phyloP scores from a whole-genome alignment of 257 asterid species.

The Dorcoceras hygrometricum region DNA sequence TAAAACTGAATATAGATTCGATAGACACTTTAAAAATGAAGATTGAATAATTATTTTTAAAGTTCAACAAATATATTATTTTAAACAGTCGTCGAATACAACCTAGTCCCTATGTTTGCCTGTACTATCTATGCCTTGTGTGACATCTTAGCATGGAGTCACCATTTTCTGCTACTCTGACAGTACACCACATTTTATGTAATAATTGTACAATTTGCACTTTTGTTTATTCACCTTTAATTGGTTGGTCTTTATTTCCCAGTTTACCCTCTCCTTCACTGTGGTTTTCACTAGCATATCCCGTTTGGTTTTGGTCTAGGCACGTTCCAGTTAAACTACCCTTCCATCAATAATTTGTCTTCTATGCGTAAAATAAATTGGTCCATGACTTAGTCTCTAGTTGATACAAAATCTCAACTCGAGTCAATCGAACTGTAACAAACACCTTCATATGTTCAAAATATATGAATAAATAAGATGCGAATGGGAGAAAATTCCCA shows the following conservation, averaged over 20 bases:
- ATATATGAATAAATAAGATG: too few relatives aligned
- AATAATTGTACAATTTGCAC: neutral
- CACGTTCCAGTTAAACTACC: neutral
- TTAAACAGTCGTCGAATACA: too few relatives aligned
- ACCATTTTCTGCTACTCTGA: neutral
- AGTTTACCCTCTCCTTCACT: neutral
- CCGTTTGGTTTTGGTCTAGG: neutral
- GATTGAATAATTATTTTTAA: too few relatives aligned
- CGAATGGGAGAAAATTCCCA: too few relatives aligned
- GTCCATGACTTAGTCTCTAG: too few relatives aligned
- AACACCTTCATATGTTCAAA: too few relatives aligned
- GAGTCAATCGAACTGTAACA: too few relatives aligned
- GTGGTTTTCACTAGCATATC: neutral
- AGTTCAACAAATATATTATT: too few relatives aligned
- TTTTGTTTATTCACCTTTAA: neutral
- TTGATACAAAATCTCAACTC: too few relatives aligned
- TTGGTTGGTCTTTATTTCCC: neutral
- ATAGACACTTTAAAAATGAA: too few relatives aligned
- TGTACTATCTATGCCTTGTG: neutral
- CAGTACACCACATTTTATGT: neutral
- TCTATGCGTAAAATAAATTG: neutral
- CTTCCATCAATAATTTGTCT: neutral
- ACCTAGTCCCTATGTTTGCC: too few relatives aligned
- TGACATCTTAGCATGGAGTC: neutral
- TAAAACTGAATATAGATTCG: too few relatives aligned